phyloP scores from a whole-genome alignment of 305 asterid genomes.

The Petunia hybrid region DNA sequence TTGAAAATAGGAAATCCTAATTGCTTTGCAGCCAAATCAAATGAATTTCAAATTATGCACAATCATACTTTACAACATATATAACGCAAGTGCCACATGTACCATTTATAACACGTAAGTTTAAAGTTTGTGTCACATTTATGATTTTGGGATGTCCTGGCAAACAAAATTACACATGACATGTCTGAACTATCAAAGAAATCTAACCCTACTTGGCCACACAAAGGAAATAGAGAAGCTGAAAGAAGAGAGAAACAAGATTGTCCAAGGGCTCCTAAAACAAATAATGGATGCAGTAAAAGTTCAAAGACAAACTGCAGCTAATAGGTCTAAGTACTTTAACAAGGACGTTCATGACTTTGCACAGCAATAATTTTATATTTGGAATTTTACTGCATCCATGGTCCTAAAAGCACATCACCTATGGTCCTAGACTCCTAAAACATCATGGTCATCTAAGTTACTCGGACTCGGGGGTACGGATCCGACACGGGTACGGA shows the following conservation, averaged over 20 bases:
- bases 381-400: no score
- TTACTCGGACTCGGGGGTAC: no score
- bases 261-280: background rate
- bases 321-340: no score
- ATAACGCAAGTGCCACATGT: background rate
- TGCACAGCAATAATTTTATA: background rate
- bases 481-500: no score
- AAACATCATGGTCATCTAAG: background rate
- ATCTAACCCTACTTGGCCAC: background rate
- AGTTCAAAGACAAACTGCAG: background rate
- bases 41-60: background rate
- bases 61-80: background rate
- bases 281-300: background rate
- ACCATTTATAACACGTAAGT: background rate
- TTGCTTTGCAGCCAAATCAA: background rate
- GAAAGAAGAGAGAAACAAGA: background rate
- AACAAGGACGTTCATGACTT: background rate
- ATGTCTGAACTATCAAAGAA: constrained; percentile 3
- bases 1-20: background rate
- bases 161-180: background rate
- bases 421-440: background rate
- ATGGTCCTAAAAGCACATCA: background rate
- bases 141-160: background rate
- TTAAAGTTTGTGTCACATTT: background rate
- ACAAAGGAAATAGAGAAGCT: background rate